These are phyloP conservation scores for Penicillium tannophilum DNA, from an alignment of 495 filamentous ascomycete species.

Conservation along the genomic window DNA sequence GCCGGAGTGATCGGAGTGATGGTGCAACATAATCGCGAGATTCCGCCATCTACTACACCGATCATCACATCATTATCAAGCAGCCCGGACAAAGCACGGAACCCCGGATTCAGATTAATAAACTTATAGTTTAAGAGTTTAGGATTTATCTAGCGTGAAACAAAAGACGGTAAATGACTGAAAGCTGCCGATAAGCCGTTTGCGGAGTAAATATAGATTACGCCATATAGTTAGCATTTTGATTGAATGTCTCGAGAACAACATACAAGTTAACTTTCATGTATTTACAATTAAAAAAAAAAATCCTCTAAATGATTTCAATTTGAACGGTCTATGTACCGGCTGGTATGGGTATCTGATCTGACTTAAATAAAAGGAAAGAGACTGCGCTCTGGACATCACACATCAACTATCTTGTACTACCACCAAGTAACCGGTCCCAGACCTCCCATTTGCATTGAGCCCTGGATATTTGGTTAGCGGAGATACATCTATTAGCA, in stretches of 20 bases:
- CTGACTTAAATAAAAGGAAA: conserved; percentile 7
- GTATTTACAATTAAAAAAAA: no score
- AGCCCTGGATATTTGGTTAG: conserved; percentile 41
- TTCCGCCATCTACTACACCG: not conserved
- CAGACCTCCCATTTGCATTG: conserved; percentile 55
- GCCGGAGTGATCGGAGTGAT: conserved; percentile 27
- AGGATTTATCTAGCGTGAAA: not conserved
- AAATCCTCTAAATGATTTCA: not conserved
- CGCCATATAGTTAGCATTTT: no score
- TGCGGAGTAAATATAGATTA: no score
- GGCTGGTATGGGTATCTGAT: conserved; percentile 10
- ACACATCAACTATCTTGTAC: conserved; percentile 2
- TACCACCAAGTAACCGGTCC: conserved; percentile 56
- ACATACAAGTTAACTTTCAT: no score
- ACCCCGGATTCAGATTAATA: not conserved
- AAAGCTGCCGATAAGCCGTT: no score
- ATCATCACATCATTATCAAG: not conserved
- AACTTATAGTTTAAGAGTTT: not conserved
- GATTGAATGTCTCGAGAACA: no score
- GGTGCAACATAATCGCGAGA: not conserved
- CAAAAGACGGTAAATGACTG: not conserved
- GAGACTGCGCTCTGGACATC: conserved; percentile 1
- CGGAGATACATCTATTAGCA: not conserved
- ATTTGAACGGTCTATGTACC: conserved; percentile 1
- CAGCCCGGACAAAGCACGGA: not conserved